Conservation (phyloP, 2,329 filamentous ascomycete genomes). For the Colletotrichum higginsianum region DNA sequence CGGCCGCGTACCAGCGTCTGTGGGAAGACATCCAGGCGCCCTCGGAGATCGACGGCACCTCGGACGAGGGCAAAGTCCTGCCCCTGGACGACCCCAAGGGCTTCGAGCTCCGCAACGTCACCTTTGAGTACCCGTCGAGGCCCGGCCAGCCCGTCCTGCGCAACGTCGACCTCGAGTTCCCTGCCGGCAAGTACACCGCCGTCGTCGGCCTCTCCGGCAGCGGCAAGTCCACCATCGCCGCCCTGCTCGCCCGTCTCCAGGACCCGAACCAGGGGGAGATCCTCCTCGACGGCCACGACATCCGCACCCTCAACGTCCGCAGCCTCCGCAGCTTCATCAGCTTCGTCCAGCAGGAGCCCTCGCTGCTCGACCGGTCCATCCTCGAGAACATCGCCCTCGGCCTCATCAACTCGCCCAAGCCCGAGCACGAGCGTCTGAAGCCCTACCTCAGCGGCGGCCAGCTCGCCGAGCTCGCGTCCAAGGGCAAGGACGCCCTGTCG, state of each 20-base stretch:
- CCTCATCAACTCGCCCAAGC: constrained; percentile 53
- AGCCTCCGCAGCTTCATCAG: constrained; percentile 51
- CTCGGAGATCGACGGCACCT: constrained; percentile 57
- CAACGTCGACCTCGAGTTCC: constrained; percentile 52
- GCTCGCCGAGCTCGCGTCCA: constrained; percentile 60
- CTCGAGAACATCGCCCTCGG: constrained; percentile 62
- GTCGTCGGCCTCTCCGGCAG: constrained; percentile 66
- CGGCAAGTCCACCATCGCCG: constrained; percentile 63
- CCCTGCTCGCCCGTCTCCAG: constrained; percentile 60
- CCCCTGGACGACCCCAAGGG: constrained; percentile 63
- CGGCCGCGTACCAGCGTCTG: constrained; percentile 68
- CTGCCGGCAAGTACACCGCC: constrained; percentile 60
- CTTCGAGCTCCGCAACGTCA: constrained; percentile 56
- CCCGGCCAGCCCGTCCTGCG: constrained; percentile 54
- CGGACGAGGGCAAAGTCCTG: constrained; percentile 53
- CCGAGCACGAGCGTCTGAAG: constrained; percentile 53
- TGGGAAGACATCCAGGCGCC: constrained; percentile 67
- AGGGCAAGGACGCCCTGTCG: constrained; percentile 46
- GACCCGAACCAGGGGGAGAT: constrained; percentile 59
- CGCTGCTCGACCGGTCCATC: constrained; percentile 53
- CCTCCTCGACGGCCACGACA: constrained; percentile 54
- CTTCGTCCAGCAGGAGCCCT: constrained; percentile 53
- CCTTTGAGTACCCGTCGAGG: constrained; percentile 56
- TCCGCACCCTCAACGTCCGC: constrained; percentile 54
- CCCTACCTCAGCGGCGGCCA: constrained; percentile 57